Evolutionary conservation across 2,329 filamentous ascomycete species (phyloP).

Genomic region (Exserohilum rostratum): DNA sequence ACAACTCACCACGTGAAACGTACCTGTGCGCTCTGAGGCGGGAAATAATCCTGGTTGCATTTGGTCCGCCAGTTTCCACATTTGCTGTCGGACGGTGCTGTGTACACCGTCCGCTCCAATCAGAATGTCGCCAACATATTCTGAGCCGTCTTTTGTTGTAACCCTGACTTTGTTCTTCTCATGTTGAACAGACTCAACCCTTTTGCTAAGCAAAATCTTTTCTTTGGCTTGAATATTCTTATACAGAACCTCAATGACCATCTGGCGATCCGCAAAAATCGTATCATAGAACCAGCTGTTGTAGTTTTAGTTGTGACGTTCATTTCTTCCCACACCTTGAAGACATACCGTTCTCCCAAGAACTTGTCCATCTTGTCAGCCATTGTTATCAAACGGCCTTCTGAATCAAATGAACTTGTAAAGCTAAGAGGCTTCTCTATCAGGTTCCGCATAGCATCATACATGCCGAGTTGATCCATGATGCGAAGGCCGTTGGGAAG

Average conservation of each 20-base stretch:
- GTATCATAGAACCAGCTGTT: neutral
- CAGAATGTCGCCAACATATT: constrained; percentile 14
- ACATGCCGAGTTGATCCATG: constrained; percentile 27
- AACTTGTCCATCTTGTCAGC: too few species aligned
- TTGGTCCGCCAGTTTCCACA: constrained; percentile 20
- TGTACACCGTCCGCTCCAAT: constrained; percentile 27
- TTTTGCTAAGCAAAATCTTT: constrained; percentile 10
- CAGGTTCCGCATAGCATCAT: constrained; percentile 1
- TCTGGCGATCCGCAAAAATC: constrained; percentile 22
- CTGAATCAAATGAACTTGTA: too few species aligned
- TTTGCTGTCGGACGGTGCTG: constrained; percentile 19
- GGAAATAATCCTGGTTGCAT: neutral
- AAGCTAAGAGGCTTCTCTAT: neutral
- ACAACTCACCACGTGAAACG: too few species aligned
- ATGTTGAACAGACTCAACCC: neutral
- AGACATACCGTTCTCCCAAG: neutral
- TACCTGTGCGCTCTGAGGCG: neutral
- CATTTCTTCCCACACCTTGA: neutral
- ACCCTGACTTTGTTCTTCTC: constrained; percentile 2
- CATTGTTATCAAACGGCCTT: too few species aligned
- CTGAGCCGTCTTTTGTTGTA: constrained; percentile 12
- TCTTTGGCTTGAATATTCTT: constrained; percentile 20
- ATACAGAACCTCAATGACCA: constrained; percentile 18
- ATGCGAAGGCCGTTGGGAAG: constrained; percentile 23
- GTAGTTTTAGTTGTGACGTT: neutral